phyloP scores from a whole-genome alignment of 2,329 filamentous ascomycete species.

The Pleomassaria siparia region DNA sequence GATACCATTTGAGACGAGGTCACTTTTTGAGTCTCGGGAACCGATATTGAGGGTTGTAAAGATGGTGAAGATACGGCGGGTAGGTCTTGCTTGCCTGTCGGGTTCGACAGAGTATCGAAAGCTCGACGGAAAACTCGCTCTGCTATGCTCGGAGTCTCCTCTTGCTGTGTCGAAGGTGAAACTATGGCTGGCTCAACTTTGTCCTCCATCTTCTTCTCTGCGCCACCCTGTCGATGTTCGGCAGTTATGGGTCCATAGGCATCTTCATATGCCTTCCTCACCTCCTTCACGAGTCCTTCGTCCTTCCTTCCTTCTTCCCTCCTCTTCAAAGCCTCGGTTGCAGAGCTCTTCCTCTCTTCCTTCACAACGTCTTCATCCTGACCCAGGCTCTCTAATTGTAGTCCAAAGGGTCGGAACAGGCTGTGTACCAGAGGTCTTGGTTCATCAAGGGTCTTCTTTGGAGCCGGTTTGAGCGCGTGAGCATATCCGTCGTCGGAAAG shows the following conservation, averaged over 20 bases:
- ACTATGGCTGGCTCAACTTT: not conserved
- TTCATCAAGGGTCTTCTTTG: constrained; percentile 19
- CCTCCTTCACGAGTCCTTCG: constrained; percentile 23
- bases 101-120: too few species aligned
- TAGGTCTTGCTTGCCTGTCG: too few species aligned
- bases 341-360: constrained; percentile 6
- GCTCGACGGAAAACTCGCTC: not conserved
- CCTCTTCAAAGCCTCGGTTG: constrained; percentile 5
- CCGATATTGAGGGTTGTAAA: too few species aligned
- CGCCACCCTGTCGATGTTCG: constrained; percentile 21
- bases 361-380: constrained; percentile 13
- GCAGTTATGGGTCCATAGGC: constrained; percentile 26
- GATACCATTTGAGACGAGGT: not conserved
- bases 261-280: constrained; percentile 31
- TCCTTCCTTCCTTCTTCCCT: constrained; percentile 18
- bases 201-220: constrained; percentile 4
- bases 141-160: not conserved
- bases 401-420: constrained; percentile 33
- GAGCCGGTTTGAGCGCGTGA: constrained; percentile 13
- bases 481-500: constrained; percentile 33
- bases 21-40: not conserved
- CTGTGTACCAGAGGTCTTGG: constrained; percentile 30
- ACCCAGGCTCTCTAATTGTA: constrained; percentile 27
- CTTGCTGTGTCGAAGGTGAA: not conserved
- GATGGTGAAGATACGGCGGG: too few species aligned